Base-by-base conservation (phyloP, 1,284 basidiomycete species). In the Ustilago bromivora region DNA sequence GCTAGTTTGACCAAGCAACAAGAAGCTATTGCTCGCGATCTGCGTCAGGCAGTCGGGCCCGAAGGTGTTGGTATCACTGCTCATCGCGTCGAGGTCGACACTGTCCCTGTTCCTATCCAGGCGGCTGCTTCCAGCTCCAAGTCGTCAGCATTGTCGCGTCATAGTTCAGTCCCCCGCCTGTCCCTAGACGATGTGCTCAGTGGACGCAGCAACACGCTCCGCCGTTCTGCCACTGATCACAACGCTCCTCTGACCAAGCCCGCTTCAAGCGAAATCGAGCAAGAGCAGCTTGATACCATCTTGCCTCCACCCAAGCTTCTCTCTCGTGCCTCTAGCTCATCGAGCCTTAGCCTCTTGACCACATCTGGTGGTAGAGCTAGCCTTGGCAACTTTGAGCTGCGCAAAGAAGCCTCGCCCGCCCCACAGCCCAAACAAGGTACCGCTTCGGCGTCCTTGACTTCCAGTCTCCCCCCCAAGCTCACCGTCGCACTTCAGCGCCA, bases 281-380 rank as follows among this genome's bases (percentile, higher is more conserved):
- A 69, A 34, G 76, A 78, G 31, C 63, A 64, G 34, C 62, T 71
- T 28, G 71, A 74, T 43, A 78, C 71, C 51, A 78, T 78, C 49
- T 61, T 82, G 43, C 74, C 76, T 8, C 58, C 66, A 13, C 74
- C 69, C 32, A 70, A 67, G 60, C 46, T 72, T 11, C 69, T 81
- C 32, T 72, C 66, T 19, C 76, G 81, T 9, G 65, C 68, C 6
- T 61, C 59, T 23, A 82, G 81, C 68, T 59, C 79, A 31, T 79
- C 81, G 2, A 71, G 66, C 52, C 68, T 82, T 2, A 76, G 75
- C 34, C 66, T 82, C 31, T 23, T 76, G 38, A 82, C 81, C 19
- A 79, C 79, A 1, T 59, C 73, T 4, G 71, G 75, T 13, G 79
- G 81, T 9, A 65, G 78, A 2, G 81, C 81, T 4, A 75, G 76